A percentile compares a stretch with the other conserved stretches of the same genome.
These are phyloP conservation scores for Limnomonas spitsbergensis DNA, from an alignment of 139 green algal species.

Conservation along the genomic window DNA sequence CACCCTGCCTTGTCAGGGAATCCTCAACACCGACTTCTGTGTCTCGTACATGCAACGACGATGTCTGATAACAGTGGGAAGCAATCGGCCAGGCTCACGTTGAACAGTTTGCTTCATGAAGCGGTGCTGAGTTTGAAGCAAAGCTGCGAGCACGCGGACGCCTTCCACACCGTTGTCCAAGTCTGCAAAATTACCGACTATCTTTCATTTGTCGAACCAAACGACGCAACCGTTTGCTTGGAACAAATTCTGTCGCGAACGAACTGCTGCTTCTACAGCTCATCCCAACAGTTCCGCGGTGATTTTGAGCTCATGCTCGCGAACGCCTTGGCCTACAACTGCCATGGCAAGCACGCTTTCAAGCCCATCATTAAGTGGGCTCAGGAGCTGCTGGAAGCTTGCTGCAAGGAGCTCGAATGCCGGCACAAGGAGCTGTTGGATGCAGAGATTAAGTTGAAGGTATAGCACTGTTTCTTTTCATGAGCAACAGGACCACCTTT, in stretches of 20 bases:
- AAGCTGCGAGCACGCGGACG: background rate
- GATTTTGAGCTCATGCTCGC: background rate
- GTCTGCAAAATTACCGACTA: background rate
- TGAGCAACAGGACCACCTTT: too few relatives aligned
- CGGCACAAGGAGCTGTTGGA: background rate
- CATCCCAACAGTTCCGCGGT: background rate
- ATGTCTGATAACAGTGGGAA: too few relatives aligned
- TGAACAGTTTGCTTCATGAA: background rate
- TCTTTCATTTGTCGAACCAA: background rate
- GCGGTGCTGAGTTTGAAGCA: background rate
- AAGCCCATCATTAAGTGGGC: slow-evolving; percentile 30
- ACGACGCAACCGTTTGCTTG: background rate
- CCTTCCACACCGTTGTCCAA: background rate
- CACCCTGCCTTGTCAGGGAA: too few relatives aligned
- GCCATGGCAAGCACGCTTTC: slow-evolving; percentile 17
- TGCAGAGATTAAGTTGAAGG: background rate
- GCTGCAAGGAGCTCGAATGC: background rate
- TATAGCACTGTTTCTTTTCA: too few relatives aligned
- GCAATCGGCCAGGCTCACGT: background rate
- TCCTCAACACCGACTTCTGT: too few relatives aligned
- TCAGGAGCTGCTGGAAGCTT: background rate
- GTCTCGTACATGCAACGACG: too few relatives aligned
- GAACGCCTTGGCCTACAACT: slow-evolving; percentile 29
- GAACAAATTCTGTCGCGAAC: slow-evolving; percentile 4
- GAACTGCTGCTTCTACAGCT: slow-evolving; percentile 5